Conservation (phyloP, 441 rosid species). For the Monsonia emarginata region DNA sequence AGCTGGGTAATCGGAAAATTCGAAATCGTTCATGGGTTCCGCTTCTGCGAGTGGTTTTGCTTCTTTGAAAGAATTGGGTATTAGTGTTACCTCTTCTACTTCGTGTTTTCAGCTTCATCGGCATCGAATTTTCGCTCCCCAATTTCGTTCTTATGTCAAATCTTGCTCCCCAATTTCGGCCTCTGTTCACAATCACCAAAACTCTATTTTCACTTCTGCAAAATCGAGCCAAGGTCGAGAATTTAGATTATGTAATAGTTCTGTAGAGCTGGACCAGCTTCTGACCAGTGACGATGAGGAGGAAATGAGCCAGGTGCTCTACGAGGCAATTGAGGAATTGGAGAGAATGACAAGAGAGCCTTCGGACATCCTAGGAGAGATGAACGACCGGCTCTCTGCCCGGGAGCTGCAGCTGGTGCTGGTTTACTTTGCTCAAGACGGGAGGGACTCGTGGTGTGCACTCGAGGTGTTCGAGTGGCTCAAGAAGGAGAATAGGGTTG, state of each 20-base stretch:
- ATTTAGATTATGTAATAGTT: slow-evolving; percentile 25
- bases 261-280: slow-evolving; percentile 54
- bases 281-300: slow-evolving; percentile 60
- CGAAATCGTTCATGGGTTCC: slow-evolving; percentile 25
- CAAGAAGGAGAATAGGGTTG: slow-evolving; percentile 65
- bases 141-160: slow-evolving; percentile 4
- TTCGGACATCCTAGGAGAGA: slow-evolving; percentile 70
- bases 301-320: slow-evolving; percentile 64
- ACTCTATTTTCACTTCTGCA: slow-evolving; percentile 19
- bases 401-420: slow-evolving; percentile 68
- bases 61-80: slow-evolving; percentile 31
- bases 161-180: slow-evolving; percentile 17
- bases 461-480: slow-evolving; percentile 94
- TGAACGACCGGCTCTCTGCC: slow-evolving; percentile 72
- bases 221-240: slow-evolving; percentile 23
- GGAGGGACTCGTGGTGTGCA: slow-evolving; percentile 89
- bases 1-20: background rate
- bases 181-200: slow-evolving; percentile 27
- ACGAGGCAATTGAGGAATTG: slow-evolving; percentile 73
- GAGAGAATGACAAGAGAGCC: slow-evolving; percentile 91
- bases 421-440: slow-evolving; percentile 87
- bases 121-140: slow-evolving; percentile 19
- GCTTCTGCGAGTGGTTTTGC: slow-evolving; percentile 20
- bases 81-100: slow-evolving; percentile 8
- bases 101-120: slow-evolving; percentile 21